Percentiles rank a stretch among this genome's conserved stretches.
Evolutionary conservation across 305 asterid species (phyloP).

Genomic region (Fraxinus floribunda): DNA sequence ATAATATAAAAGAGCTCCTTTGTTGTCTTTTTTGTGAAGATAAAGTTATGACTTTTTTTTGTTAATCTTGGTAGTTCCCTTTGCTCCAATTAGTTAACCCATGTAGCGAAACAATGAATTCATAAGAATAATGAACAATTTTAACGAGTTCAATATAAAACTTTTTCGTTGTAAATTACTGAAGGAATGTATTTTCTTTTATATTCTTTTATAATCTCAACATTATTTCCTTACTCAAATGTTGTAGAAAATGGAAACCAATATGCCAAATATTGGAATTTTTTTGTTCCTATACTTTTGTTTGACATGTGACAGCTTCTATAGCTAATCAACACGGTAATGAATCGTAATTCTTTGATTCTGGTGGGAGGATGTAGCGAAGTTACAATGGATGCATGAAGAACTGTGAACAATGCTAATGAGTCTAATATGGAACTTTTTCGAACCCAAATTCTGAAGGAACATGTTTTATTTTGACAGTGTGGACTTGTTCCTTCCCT

Average conservation of each 20-base stretch:
- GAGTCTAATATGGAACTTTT: not conserved
- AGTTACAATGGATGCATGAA: not conserved
- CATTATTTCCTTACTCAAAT: not conserved
- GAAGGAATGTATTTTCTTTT: not conserved
- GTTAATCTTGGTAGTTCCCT: not conserved
- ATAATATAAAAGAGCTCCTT: not conserved
- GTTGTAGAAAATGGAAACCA: not conserved
- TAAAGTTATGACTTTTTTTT: not conserved
- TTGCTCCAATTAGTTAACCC: not conserved
- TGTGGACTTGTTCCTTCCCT: not conserved
- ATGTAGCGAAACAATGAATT: not conserved
- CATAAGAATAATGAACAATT: not conserved
- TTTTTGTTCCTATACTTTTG: not conserved
- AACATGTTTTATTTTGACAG: not conserved
- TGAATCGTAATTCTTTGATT: not conserved
- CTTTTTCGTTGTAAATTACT: not conserved
- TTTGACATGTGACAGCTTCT: not conserved
- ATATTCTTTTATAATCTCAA: not conserved
- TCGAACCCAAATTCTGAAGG: not conserved
- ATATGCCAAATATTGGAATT: not conserved
- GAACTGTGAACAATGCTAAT: not conserved
- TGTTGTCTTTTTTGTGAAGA: not conserved
- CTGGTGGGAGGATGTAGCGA: not conserved
- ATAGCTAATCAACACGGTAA: not conserved
- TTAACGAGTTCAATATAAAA: not conserved